phyloP scores from a whole-genome alignment of 2,329 filamentous ascomycete genomes.

The Calonectria henricotiae region DNA sequence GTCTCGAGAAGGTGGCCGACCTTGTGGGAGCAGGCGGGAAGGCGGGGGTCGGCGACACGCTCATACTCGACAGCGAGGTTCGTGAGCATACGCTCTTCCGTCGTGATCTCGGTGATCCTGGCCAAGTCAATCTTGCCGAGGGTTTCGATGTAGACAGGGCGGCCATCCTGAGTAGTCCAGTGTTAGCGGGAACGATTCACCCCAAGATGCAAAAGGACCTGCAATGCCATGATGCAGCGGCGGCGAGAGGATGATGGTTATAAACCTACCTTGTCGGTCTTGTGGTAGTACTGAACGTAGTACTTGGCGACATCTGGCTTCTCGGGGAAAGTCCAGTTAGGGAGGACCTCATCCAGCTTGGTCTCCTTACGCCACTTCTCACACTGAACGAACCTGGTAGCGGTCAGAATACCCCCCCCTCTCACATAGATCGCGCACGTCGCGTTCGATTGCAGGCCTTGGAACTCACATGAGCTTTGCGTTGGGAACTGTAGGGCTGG shows the following conservation, averaged over 20 bases:
- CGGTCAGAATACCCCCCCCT: conserved; percentile 45
- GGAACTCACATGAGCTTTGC: conserved; percentile 85
- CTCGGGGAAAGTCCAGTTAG: conserved; percentile 89
- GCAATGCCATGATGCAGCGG: conserved; percentile 4
- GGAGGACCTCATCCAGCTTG: conserved; percentile 85
- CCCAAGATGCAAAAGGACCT: not conserved
- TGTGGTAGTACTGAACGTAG: conserved; percentile 99
- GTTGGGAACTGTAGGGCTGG: conserved; percentile 9
- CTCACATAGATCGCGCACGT: conserved; percentile 40
- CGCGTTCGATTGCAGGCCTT: conserved; percentile 38
- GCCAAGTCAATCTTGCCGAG: conserved; percentile 93
- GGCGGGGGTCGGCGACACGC: conserved; percentile 91
- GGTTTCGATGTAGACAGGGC: conserved; percentile 97
- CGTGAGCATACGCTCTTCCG: conserved; percentile 92
- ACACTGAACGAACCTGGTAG: conserved; percentile 85
- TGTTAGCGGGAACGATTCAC: not conserved
- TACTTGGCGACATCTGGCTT: conserved; percentile 88
- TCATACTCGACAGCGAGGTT: conserved; percentile 99
- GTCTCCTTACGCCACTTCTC: conserved; percentile 94
- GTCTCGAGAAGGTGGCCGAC: conserved; percentile 92
- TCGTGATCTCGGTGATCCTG: conserved; percentile 94
- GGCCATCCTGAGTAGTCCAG: conserved; percentile 80
- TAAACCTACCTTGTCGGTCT: conserved; percentile 81
- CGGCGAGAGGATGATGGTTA: not conserved
- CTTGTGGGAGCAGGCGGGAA: conserved; percentile 96